Conservation (phyloP, 176 grass and related monocot species). For the Dactylis glomerata region DNA sequence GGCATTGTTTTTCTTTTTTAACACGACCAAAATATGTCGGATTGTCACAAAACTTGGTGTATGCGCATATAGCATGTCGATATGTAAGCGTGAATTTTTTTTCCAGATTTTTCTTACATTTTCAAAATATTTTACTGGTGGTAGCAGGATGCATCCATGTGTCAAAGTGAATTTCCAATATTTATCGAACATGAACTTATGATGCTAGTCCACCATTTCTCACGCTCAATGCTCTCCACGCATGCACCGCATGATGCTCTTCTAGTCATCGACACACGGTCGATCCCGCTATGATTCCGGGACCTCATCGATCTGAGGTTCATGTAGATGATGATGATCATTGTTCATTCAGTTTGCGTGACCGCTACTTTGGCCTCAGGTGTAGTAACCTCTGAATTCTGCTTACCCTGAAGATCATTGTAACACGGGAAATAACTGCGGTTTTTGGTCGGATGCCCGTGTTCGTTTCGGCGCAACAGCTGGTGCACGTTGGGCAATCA, state of each 20-base stretch:
- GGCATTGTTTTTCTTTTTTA: too few relatives aligned
- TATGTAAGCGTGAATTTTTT: too few relatives aligned
- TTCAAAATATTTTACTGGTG: too few relatives aligned
- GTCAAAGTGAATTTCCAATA: too few relatives aligned
- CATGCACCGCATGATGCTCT: background rate
- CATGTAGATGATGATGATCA: background rate
- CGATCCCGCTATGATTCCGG: conserved; percentile 2
- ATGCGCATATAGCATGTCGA: too few relatives aligned
- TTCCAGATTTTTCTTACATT: too few relatives aligned
- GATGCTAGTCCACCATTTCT: background rate
- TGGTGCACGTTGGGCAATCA: conserved; percentile 35
- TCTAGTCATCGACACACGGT: background rate
- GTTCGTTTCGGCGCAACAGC: conserved; percentile 36
- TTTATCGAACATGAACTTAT: too few relatives aligned
- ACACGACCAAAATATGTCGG: too few relatives aligned
- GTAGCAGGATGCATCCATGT: too few relatives aligned
- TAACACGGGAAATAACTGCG: conserved; percentile 15
- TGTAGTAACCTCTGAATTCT: background rate
- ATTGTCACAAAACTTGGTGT: too few relatives aligned
- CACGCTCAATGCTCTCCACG: background rate
- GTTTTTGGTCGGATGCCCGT: conserved; percentile 51
- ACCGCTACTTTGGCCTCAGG: background rate
- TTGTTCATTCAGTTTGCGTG: background rate
- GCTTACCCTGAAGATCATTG: conserved; percentile 11
- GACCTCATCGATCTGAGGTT: background rate